Conservation (phyloP, 176 grass and related monocot species). For the Calamus simplicifolius region DNA sequence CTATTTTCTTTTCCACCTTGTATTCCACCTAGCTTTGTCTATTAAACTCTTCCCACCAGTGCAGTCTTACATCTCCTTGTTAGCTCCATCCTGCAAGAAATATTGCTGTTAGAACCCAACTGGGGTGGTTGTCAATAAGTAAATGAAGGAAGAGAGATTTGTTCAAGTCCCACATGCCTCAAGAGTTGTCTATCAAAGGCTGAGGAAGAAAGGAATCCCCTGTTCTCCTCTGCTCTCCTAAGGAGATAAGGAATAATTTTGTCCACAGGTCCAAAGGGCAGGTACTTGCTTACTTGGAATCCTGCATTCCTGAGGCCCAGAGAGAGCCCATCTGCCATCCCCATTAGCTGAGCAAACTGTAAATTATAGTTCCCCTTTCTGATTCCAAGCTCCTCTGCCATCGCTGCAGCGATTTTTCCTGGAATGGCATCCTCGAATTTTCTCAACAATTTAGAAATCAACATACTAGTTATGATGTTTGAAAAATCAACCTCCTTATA, state of each 20-base stretch:
- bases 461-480: no score
- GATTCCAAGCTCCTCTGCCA: conserved; percentile 62
- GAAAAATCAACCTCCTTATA: no score
- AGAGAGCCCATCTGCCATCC: conserved; percentile 91
- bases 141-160: not conserved
- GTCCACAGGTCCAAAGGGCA: conserved; percentile 88
- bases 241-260: conserved; percentile 91
- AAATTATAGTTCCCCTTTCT: conserved; percentile 41
- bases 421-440: not conserved
- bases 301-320: conserved; percentile 69
- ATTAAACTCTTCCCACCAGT: conserved; percentile 26
- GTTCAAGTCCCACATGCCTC: conserved; percentile 26
- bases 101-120: not conserved
- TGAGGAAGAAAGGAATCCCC: conserved; percentile 68
- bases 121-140: not conserved
- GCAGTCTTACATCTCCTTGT: conserved; percentile 51
- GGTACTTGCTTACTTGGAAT: conserved; percentile 86
- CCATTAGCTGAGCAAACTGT: conserved; percentile 95
- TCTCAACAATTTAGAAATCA: no score
- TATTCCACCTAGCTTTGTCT: no score
- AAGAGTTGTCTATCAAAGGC: conserved; percentile 58
- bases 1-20: no score
- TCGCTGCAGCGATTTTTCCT: conserved; percentile 51
- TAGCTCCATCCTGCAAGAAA: conserved; percentile 57
- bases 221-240: conserved; percentile 91